Base-by-base conservation (phyloP, 176 grass and related monocot species). In the Elymus sibiricus region DNA sequence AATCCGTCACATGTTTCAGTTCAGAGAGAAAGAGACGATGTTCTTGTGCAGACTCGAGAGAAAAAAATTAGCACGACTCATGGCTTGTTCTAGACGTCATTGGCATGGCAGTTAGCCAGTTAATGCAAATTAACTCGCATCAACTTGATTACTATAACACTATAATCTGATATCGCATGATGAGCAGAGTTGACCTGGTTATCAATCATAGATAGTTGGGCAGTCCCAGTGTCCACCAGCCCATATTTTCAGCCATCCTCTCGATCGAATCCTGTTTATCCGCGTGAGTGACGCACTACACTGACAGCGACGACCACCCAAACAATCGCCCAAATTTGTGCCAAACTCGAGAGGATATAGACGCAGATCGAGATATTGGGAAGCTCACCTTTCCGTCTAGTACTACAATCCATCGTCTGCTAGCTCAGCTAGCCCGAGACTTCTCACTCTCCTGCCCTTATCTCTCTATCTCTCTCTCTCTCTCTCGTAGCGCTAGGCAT, bases 151-250 rank as follows among this genome's bases (percentile, higher is more conserved):
- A 25, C 2, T 32, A 32, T 3, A 2, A 32, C 31, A 43, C 7
- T 60, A 61, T 58, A 39, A 74, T 74, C 42, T 6, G 24, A 46
- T 44, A 58, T 15, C 28, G 1, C 19, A 64, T 51, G 29, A 84
- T 77, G 76, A 83, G 58, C 84, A 71, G 7, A 11, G 81, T 56
- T 88, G 89, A 88, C 70, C 70, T 53, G 14, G n/a, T 24, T 19
- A 19, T 7, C 81, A 12, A 12, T 7, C 72, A 7, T 60, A 38
- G 31, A 19, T 53, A 19, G 16, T n/a, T 62, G 76, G 69, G 38
- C 79, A 62, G 31, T 65, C 85, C 68, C 65, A 79, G 46, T 76
- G 81, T 38, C 46, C 85, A 76, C 47, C 62, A 25, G 26, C 71
- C 71, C 26, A 35, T 40, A 72, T 34, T 81, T 84, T 75, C 76